Evolutionary conservation across 225 moss, liverwort and hornwort species (phyloP), one percentile per base, ranked within the genome.

Genomic region (Marchantia polymorpha): DNA sequence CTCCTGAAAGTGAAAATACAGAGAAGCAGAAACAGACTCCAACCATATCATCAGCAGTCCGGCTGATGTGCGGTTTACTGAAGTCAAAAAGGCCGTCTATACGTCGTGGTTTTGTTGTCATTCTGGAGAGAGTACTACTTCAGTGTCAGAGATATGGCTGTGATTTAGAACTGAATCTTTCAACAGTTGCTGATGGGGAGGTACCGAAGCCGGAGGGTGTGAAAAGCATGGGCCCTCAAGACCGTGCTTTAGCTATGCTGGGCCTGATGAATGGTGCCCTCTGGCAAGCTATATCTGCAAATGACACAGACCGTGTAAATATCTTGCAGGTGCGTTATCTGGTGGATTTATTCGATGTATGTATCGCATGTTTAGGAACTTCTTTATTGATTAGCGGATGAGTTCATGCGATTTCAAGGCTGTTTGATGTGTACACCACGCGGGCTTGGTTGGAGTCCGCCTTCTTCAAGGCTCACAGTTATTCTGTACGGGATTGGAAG

Each of bases 221-320:
- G 17, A 92, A 88, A 81, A 86, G 83, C 69, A 84, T 87, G 76
- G 92, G 92, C 78, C 87, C 95, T 52, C 93, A 99, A 80, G 99
- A 93, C 63, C 99, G 95, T 69, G 93, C 99, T 6, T 88, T 95
- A 79, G 99, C 99, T 64, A 92, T 99, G 95, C 79, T 95, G 74
- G 95, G 90, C 60, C 89, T 99, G n/a, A 99, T 99, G 93, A 99
- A 95, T 87, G 95, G 95, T 30, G 95, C 95, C 70, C 78, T 99
- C 72, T 99, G 99, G 99, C 93, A 95, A 85, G 95, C 92, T 26
- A 99, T 99, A 65, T 99, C 99, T 46, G 95, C 95, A 64, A 99
- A 93, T 82, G 99, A 99, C 74, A 99, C 94, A 29, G 95, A 99
- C 50, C 91, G 95, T 83, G 89, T 95, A 54, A 99, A 99, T 78